A percentile compares a stretch with the other conserved stretches of the same genome.
Evolutionary conservation across 2,329 filamentous ascomycete species (phyloP).

Genomic region (Colletotrichum truncatum): DNA sequence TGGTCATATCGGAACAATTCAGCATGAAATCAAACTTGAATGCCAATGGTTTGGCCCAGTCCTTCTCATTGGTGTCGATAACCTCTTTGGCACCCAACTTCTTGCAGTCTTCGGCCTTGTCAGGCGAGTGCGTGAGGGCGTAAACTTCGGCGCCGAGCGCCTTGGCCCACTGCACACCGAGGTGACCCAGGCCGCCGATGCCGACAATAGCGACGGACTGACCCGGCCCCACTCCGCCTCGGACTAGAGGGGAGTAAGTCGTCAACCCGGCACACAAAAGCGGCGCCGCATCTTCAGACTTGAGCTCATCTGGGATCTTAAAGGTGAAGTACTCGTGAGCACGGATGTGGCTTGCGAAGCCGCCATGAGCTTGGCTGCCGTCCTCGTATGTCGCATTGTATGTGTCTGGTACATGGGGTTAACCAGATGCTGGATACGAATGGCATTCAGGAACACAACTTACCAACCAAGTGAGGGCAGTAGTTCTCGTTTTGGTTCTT

Average conservation of each 20-base stretch:
- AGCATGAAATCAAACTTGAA: conserved; percentile 61
- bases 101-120: conserved; percentile 67
- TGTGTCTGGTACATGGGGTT: conserved; percentile 48
- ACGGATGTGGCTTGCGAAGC: conserved; percentile 60
- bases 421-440: background rate
- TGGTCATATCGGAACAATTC: conserved; percentile 57
- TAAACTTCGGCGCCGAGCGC: conserved; percentile 75
- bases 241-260: conserved; percentile 73
- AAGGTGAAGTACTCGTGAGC: conserved; percentile 67
- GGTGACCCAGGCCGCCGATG: conserved; percentile 78
- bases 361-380: conserved; percentile 71
- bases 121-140: conserved; percentile 67
- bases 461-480: conserved; percentile 53
- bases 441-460: background rate
- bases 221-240: conserved; percentile 74
- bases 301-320: conserved; percentile 63
- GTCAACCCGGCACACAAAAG: conserved; percentile 85
- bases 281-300: conserved; percentile 64
- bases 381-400: conserved; percentile 67
- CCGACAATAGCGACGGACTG: conserved; percentile 78
- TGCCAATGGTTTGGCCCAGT: conserved; percentile 65
- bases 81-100: conserved; percentile 70
- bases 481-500: conserved; percentile 60
- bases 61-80: conserved; percentile 55
- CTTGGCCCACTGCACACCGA: conserved; percentile 75